Base-by-base conservation (phyloP, 208 protist genomes). In the Acanthamoeba healyi region DNA sequence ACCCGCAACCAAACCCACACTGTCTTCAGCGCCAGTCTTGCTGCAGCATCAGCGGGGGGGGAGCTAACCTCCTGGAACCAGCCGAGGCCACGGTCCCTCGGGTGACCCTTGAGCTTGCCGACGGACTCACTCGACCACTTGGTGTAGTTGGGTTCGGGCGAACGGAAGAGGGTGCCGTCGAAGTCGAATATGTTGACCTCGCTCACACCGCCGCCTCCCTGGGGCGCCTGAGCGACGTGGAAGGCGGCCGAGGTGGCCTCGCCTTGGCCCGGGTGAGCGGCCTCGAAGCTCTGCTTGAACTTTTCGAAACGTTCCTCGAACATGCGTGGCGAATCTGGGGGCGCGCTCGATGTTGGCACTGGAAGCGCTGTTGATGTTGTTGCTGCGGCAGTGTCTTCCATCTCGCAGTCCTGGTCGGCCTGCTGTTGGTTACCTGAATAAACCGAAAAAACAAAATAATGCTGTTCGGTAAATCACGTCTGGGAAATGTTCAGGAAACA, bases 161-260 rank as follows among this genome's bases (percentile, higher is more conserved):
- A 90, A 29, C 82, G 82, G 36, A 90, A 90, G 82, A 90, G 46
- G 6, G 82, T 90, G 19, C 82, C 82, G 38, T 90, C 82, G 58
- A 90, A 90, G 22, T 90, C 82, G 32, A 90, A 90, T 24, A 90
- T 70, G 38, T 90, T 90, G 24, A 90, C 9, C 44, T 84, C 74
- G 36, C 65, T 77, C 65, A 77, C 74, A 1, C 44, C 42, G 10
- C 40, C 74, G 5, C 36, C 44, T 51, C 6, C 34, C 17, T 40
- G 70, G 70, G 38, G 44, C 42, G 22, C 40, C 2, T 38, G 44
- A 6, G 44, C 74, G 19, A 56, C 58, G 2, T 34, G 42, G 9
- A 56, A 49, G 44, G 74, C 74, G 42, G 74, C 32, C 24, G 74
- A 56, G n/a, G 74, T 58, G 26, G 74, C 42, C 44, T n/a, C 44